Evolutionary conservation across 1,139 yeast species (phyloP), one percentile per base, ranked within the genome.

Genomic region (Starmera stellimalicola): DNA sequence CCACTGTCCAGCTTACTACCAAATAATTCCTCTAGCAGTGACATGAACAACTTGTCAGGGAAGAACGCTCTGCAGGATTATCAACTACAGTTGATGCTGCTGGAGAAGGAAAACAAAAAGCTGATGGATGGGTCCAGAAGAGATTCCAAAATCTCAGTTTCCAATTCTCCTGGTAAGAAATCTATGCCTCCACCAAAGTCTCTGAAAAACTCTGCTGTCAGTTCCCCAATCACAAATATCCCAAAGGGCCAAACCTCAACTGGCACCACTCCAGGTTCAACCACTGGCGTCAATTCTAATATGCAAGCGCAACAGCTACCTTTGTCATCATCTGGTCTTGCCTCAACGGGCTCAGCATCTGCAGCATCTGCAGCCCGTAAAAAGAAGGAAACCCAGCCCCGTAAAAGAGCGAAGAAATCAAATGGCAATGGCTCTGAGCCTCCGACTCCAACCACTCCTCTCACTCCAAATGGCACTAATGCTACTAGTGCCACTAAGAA

Each of bases 51-150:
- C 5, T 22, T 22, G 44, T 34, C 49, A 10, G 45, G 51, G 10
- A 43, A 49, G 16, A 52, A 49, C 27, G 70, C 72, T 4, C 59
- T 80, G 32, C 81, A 77, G 42, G 88, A 80, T 51, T 81, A 81
- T 53, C 91, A 81, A 54, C 72, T 73, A 68, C 91, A 81, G 54
- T 58, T 81, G 43, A 71, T 80, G 74, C 54, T 77, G 29, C 58
- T 81, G 39, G 91, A 81, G 43, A 73, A 74, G 43, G 87, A 78
- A 50, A 79, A 79, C 53, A 77, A 77, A 52, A 74, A 73, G 51
- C 55, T 68, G 40, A 29, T 70, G 36, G 73, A 69, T 45, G 67
- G 68, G 35, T 71, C 74, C 3, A n/a, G 16, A 16, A 47, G 38
- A 53, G 73, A 42, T 58, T 54, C 42, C 55, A 51, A 42, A 18